Percentiles rank a stretch among this genome's conserved stretches.
Evolutionary conservation across 169 alveolate species (phyloP).

Genomic region (Theileria annulata): DNA sequence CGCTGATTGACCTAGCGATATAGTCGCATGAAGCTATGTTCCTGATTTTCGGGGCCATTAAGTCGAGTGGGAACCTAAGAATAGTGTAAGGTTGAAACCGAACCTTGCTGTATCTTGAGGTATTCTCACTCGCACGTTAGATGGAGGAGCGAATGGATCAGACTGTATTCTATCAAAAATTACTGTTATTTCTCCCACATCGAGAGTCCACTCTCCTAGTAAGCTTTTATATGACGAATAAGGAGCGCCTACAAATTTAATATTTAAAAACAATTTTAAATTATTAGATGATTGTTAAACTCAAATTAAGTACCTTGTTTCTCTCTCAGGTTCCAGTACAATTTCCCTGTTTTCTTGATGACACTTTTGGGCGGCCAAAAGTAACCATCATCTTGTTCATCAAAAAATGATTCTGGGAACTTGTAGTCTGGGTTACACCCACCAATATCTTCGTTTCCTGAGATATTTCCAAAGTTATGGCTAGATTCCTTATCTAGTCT

Average conservation of each 20-base stretch:
- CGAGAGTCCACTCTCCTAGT: slow-evolving; percentile 65
- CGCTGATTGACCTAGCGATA: slow-evolving; percentile 30
- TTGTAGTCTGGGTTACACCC: slow-evolving; percentile 67
- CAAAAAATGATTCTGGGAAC: slow-evolving; percentile 58
- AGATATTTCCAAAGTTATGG: slow-evolving; percentile 58
- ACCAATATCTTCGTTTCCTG: slow-evolving; percentile 57
- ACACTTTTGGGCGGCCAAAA: slow-evolving; percentile 57
- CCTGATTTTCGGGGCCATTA: slow-evolving; percentile 26
- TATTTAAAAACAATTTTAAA: not conserved
- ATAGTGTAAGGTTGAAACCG: not conserved
- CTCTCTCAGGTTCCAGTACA: slow-evolving; percentile 10
- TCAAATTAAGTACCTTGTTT: slow-evolving; percentile 16
- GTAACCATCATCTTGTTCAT: slow-evolving; percentile 43
- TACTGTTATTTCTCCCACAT: slow-evolving; percentile 28
- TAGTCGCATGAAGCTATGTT: slow-evolving; percentile 69
- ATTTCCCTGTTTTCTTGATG: slow-evolving; percentile 27
- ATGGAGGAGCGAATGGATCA: slow-evolving; percentile 80
- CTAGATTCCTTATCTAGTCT: slow-evolving; percentile 45
- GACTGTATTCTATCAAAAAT: slow-evolving; percentile 70
- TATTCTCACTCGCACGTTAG: slow-evolving; percentile 66
- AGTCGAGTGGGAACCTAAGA: slow-evolving; percentile 61
- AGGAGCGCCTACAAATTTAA: slow-evolving; percentile 52
- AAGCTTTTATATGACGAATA: slow-evolving; percentile 64
- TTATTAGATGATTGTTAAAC: not conserved
- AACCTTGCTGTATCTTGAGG: slow-evolving; percentile 56